Conservation (phyloP, 2,329 filamentous ascomycete species). For the Fusarium sp. region DNA sequence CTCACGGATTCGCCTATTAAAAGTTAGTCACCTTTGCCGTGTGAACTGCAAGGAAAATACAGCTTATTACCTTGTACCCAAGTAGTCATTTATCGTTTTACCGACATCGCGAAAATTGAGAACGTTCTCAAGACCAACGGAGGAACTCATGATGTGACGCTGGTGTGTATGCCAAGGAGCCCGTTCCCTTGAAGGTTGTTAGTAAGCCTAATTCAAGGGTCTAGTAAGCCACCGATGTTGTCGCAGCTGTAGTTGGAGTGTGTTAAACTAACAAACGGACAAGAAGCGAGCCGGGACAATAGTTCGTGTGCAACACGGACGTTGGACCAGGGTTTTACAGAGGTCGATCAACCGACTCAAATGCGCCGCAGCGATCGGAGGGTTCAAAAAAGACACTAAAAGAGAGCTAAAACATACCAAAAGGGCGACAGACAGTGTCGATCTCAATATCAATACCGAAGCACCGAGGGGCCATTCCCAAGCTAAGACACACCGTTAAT, state of each 20-base stretch:
- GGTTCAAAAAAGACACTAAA: slow-evolving; percentile 26
- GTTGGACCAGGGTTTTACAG: slow-evolving; percentile 30
- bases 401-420: slow-evolving; percentile 27
- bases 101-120: slow-evolving; percentile 86
- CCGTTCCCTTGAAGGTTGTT: neutral
- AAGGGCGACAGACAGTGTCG: slow-evolving; percentile 24
- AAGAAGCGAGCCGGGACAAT: slow-evolving; percentile 7
- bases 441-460: slow-evolving; percentile 41
- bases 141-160: slow-evolving; percentile 33
- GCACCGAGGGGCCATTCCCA: slow-evolving; percentile 31
- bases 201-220: neutral
- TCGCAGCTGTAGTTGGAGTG: neutral
- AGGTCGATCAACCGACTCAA: slow-evolving; percentile 36
- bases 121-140: slow-evolving; percentile 56
- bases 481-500: slow-evolving; percentile 22
- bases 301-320: slow-evolving; percentile 21
- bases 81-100: slow-evolving; percentile 72
- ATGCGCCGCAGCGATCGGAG: slow-evolving; percentile 31
- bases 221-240: slow-evolving; percentile 4
- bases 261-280: slow-evolving; percentile 9
- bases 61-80: slow-evolving; percentile 66
- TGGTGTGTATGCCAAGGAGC: slow-evolving; percentile 14
- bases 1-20: slow-evolving; percentile 66
- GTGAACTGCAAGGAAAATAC: neutral
- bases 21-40: slow-evolving; percentile 3